phyloP scores from a whole-genome alignment of 73 alveolate species.

The Tetrahymena thermophila region DNA sequence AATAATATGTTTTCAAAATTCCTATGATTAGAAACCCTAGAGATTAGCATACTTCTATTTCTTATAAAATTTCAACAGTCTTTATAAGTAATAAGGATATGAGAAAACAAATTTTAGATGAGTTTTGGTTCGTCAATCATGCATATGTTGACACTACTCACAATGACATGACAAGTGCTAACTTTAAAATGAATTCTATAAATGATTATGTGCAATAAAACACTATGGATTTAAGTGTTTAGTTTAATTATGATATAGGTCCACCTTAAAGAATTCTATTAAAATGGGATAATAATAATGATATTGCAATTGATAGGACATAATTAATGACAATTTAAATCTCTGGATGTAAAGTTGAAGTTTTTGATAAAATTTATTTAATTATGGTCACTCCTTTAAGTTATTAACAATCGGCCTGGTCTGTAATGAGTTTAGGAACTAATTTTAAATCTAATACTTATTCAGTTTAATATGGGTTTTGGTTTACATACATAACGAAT shows the following conservation, averaged over 20 bases:
- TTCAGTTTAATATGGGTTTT: neutral
- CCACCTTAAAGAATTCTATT: neutral
- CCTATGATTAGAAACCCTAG: neutral
- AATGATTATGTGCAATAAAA: neutral
- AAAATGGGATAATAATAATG: neutral
- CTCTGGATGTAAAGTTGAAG: neutral
- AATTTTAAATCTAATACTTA: neutral
- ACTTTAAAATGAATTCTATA: neutral
- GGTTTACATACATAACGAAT: neutral
- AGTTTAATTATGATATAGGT: neutral
- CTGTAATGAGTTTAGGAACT: neutral
- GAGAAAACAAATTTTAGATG: neutral
- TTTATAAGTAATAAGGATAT: neutral
- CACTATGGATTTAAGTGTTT: neutral
- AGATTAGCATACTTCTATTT: neutral
- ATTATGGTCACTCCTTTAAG: neutral
- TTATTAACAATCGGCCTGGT: neutral
- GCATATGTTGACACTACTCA: neutral
- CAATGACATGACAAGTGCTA: neutral
- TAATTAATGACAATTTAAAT: neutral
- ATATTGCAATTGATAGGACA: neutral
- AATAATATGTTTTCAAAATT: neutral
- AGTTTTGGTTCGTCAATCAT: neutral
- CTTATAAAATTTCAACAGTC: neutral
- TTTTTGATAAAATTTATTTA: neutral